These are phyloP conservation scores for Nothopassalora personata DNA, from an alignment of 2,329 filamentous ascomycete genomes.

Conservation along the genomic window DNA sequence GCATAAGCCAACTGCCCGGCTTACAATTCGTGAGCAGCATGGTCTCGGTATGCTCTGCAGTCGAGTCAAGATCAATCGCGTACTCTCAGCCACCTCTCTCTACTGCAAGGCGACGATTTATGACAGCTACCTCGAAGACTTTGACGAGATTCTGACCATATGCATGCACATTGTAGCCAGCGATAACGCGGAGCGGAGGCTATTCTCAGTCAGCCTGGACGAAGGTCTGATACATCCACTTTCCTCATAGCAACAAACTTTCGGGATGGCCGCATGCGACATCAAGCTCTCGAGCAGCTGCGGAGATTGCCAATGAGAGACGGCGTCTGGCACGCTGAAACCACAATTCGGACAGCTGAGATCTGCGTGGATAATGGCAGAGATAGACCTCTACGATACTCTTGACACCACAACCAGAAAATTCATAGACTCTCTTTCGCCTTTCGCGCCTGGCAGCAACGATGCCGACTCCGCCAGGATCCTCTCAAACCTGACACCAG, in stretches of 20 bases:
- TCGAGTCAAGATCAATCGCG: slow-evolving; percentile 28
- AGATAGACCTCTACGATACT: slow-evolving; percentile 6
- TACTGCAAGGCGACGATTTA: slow-evolving; percentile 25
- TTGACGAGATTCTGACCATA: slow-evolving; percentile 29
- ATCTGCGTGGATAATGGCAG: slow-evolving; percentile 12
- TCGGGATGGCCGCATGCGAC: slow-evolving; percentile 26
- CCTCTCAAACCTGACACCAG: slow-evolving; percentile 14
- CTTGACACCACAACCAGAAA: slow-evolving; percentile 14
- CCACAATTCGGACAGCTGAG: slow-evolving; percentile 22
- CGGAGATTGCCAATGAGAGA: slow-evolving; percentile 21
- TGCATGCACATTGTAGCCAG: slow-evolving; percentile 27
- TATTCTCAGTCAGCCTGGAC: slow-evolving; percentile 28
- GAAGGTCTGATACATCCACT: slow-evolving; percentile 30
- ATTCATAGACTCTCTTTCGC: slow-evolving; percentile 15
- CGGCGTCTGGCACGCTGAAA: slow-evolving; percentile 28
- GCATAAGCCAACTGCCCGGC: slow-evolving; percentile 25
- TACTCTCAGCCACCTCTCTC: slow-evolving; percentile 24
- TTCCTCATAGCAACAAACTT: slow-evolving; percentile 28
- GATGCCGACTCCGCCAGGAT: slow-evolving; percentile 19
- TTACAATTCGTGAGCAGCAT: slow-evolving; percentile 28
- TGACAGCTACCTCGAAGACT: slow-evolving; percentile 26
- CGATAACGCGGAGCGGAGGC: slow-evolving; percentile 24
- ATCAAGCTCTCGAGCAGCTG: slow-evolving; percentile 23
- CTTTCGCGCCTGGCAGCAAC: slow-evolving; percentile 17
- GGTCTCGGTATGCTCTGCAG: slow-evolving; percentile 28